Evolutionary conservation across 257 asterid genomes (phyloP).

Genomic region (Fraxinus americana): DNA sequence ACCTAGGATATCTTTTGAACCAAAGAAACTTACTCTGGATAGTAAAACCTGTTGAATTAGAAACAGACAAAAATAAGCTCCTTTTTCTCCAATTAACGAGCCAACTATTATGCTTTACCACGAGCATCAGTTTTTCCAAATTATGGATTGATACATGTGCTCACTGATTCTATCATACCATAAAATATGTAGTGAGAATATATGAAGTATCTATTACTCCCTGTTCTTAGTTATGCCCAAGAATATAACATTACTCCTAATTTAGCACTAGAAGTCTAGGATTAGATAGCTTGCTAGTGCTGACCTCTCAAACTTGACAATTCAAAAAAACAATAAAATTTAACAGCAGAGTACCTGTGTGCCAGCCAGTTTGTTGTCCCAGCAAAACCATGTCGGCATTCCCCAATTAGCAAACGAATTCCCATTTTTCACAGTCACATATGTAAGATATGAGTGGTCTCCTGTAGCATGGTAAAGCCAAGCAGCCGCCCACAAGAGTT

Average conservation of each 20-base stretch:
- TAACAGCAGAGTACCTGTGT: constrained; percentile 38
- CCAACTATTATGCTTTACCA: background rate
- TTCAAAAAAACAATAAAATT: background rate
- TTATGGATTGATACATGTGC: background rate
- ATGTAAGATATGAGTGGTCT: constrained; percentile 42
- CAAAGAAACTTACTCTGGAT: constrained; percentile 59
- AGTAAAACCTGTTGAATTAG: constrained; percentile 45
- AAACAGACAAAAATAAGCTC: background rate
- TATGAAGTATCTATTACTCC: background rate
- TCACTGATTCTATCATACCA: background rate
- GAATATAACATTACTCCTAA: background rate
- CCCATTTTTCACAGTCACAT: constrained; percentile 44
- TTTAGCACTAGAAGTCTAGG: background rate
- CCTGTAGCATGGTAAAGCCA: constrained; percentile 72
- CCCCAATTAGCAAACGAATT: constrained; percentile 55
- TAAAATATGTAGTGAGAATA: background rate
- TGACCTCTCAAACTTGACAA: background rate
- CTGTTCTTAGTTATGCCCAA: background rate
- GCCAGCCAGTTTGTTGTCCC: constrained; percentile 72
- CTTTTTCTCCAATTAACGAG: background rate
- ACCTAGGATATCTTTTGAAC: constrained; percentile 36
- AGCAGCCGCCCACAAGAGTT: constrained; percentile 75
- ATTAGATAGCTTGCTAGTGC: background rate
- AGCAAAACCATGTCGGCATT: constrained; percentile 51
- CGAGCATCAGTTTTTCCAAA: too few relatives aligned